A percentile compares a stretch with the other conserved stretches of the same genome.
phyloP scores from a whole-genome alignment of 108 stramenopile species.

The Skeletonema potamos region DNA sequence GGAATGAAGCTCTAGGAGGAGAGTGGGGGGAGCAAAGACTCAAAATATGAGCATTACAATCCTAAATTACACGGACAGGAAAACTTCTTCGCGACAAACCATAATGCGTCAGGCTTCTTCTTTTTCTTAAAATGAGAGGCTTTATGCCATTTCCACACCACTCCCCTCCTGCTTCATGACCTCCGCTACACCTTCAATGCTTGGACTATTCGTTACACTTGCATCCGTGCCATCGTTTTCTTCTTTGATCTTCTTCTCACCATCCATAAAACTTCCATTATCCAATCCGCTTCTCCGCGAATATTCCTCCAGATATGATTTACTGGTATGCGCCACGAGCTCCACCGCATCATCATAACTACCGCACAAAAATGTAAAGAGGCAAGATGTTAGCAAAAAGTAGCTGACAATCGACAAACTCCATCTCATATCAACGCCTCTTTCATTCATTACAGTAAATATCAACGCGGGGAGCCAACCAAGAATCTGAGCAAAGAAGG shows the following conservation, averaged over 20 bases:
- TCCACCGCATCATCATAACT: constrained; percentile 18
- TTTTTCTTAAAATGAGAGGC: no score
- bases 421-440: constrained; percentile 56
- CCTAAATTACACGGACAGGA: no score
- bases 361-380: constrained; percentile 39
- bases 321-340: constrained; percentile 35
- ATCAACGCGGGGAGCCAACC: constrained; percentile 75
- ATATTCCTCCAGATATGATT: constrained; percentile 28
- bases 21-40: background rate
- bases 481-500: constrained; percentile 55
- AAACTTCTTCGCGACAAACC: no score
- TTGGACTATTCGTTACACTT: background rate
- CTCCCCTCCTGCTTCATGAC: background rate
- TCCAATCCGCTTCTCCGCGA: constrained; percentile 3
- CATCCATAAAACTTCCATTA: background rate
- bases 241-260: background rate
- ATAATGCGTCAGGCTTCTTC: no score
- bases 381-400: constrained; percentile 21
- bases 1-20: background rate
- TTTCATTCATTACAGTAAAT: constrained; percentile 73
- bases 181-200: background rate
- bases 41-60: no score
- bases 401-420: constrained; percentile 26
- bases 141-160: background rate
- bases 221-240: background rate